phyloP scores from a whole-genome alignment of 2,329 filamentous ascomycete species.

The Lachnellula willkommii region DNA sequence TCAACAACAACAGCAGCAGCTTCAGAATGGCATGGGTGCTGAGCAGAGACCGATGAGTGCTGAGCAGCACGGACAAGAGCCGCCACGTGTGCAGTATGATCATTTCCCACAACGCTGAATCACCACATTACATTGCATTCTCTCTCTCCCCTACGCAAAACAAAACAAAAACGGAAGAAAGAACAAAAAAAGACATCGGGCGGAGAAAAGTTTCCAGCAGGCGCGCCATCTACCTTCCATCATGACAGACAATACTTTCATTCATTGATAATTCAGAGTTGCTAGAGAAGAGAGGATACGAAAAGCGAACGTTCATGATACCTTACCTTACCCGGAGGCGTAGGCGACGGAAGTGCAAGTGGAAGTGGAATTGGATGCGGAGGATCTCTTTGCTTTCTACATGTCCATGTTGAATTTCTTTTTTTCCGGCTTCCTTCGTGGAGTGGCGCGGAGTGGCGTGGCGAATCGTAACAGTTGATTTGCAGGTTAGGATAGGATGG shows the following conservation, averaged over 20 bases:
- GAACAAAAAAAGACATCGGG: too few relatives aligned
- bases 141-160: neutral
- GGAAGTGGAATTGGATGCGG: neutral
- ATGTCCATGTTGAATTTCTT: neutral
- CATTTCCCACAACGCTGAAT: neutral
- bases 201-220: too few relatives aligned
- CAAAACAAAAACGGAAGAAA: neutral
- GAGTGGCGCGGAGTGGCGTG: neutral
- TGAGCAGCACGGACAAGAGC: neutral
- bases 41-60: neutral
- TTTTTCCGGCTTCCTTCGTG: neutral
- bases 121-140: neutral
- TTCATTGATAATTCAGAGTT: too few relatives aligned
- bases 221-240: too few relatives aligned
- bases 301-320: neutral
- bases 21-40: neutral
- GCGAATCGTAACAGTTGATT: neutral
- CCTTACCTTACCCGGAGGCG: neutral
- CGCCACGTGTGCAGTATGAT: neutral
- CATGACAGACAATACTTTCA: too few relatives aligned
- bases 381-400: neutral
- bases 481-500: neutral
- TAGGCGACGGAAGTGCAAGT: too few relatives aligned
- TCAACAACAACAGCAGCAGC: neutral
- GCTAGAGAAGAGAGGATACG: neutral